These are phyloP conservation scores for Jacaranda mimosifolia DNA, from an alignment of 257 asterid genomes.

Conservation along the genomic window DNA sequence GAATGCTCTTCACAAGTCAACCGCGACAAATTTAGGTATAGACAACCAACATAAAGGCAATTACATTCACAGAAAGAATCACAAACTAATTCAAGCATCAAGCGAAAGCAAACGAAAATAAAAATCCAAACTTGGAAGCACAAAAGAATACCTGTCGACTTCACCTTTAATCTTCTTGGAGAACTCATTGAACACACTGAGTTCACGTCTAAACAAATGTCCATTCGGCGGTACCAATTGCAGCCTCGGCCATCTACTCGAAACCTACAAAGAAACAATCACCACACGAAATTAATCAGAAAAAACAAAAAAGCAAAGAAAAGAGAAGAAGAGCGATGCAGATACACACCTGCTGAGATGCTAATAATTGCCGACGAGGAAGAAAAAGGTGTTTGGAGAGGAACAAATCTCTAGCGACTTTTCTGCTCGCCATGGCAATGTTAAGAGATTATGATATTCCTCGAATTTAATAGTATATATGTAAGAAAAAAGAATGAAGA, in stretches of 20 bases:
- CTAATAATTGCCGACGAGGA: constrained; percentile 52
- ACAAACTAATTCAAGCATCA: neutral
- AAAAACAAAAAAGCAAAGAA: too few species aligned
- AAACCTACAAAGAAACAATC: constrained; percentile 44
- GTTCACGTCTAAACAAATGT: constrained; percentile 58
- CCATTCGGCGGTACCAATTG: constrained; percentile 46
- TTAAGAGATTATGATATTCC: neutral
- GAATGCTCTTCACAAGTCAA: too few species aligned
- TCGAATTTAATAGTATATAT: neutral
- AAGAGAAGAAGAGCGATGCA: neutral
- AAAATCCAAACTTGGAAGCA: neutral
- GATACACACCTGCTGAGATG: constrained; percentile 53
- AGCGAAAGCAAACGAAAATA: neutral
- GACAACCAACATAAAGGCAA: too few species aligned
- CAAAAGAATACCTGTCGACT: constrained; percentile 53
- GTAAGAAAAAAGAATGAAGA: neutral
- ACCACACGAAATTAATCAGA: too few species aligned
- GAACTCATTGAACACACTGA: constrained; percentile 75
- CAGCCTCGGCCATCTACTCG: constrained; percentile 41
- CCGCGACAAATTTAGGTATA: too few species aligned
- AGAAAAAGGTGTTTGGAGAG: constrained; percentile 50
- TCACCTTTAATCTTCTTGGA: constrained; percentile 79
- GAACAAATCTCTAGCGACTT: constrained; percentile 69
- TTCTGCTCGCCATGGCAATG: constrained; percentile 67
- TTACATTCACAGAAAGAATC: neutral